These are phyloP conservation scores for Lathyrus tuberosus DNA, from an alignment of 306 rosid species.

Conservation along the genomic window DNA sequence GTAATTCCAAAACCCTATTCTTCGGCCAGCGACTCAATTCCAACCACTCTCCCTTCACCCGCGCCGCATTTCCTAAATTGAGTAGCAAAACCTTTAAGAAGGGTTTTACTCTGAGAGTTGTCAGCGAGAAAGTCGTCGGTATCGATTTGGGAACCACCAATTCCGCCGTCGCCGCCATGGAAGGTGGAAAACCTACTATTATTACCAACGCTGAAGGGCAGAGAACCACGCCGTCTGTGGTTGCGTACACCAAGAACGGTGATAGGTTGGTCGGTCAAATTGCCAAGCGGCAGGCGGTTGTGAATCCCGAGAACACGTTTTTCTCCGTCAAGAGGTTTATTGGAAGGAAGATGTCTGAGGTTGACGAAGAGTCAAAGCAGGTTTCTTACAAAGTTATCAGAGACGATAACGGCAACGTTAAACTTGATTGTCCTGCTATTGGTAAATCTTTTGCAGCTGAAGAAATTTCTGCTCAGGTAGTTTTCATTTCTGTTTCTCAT, in stretches of 20 bases:
- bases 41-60: conserved; percentile 25
- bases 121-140: conserved; percentile 80
- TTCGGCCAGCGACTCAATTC: conserved; percentile 54
- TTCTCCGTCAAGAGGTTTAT: conserved; percentile 90
- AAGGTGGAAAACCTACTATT: conserved; percentile 86
- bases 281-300: conserved; percentile 91
- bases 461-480: conserved; percentile 92
- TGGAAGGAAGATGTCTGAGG: conserved; percentile 91
- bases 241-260: conserved; percentile 84
- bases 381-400: conserved; percentile 77
- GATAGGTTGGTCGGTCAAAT: conserved; percentile 90
- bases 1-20: conserved; percentile 51
- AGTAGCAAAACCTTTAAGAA: conserved; percentile 28
- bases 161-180: conserved; percentile 87
- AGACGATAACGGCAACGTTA: conserved; percentile 84
- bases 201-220: conserved; percentile 90
- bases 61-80: conserved; percentile 49
- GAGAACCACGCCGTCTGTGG: conserved; percentile 90
- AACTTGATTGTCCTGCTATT: conserved; percentile 84
- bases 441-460: conserved; percentile 85
- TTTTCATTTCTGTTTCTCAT: background rate
- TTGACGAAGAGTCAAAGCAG: conserved; percentile 88
- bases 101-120: conserved; percentile 52
- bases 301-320: conserved; percentile 86
- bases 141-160: conserved; percentile 86